Conservation (phyloP, 805 yeast species). For the Hanseniaspora nectarophila region DNA sequence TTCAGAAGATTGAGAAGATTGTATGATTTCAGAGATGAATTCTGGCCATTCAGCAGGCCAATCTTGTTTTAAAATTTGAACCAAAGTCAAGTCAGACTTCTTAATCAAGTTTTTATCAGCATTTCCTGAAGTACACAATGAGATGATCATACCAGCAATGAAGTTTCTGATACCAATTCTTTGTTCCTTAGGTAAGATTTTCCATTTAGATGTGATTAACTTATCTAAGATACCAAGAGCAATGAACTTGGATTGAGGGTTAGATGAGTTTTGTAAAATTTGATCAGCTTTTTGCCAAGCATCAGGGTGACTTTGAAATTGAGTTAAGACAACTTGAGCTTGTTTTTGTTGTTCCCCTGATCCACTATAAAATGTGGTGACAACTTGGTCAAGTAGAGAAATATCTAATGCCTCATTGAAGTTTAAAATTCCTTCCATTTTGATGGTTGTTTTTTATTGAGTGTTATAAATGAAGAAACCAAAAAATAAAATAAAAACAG, state of each 20-base stretch:
- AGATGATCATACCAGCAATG: constrained; percentile 82
- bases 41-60: constrained; percentile 99
- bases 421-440: constrained; percentile 80
- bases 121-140: constrained; percentile 60
- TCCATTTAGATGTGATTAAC: constrained; percentile 87
- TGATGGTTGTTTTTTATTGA: background rate
- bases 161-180: constrained; percentile 88
- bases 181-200: constrained; percentile 76
- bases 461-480: background rate
- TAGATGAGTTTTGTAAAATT: constrained; percentile 63
- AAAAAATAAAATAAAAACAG: background rate
- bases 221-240: constrained; percentile 84
- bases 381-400: constrained; percentile 66
- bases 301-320: constrained; percentile 87
- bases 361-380: constrained; percentile 71
- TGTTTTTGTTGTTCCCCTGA: constrained; percentile 53
- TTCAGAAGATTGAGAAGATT: constrained; percentile 68
- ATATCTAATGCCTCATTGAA: constrained; percentile 77
- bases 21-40: constrained; percentile 85
- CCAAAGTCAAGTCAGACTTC: constrained; percentile 87
- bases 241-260: constrained; percentile 82
- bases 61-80: constrained; percentile 89
- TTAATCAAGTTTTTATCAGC: constrained; percentile 72
- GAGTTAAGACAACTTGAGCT: constrained; percentile 60
- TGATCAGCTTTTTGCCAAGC: constrained; percentile 92